A percentile compares a stretch with the other conserved stretches of the same genome.
Evolutionary conservation across 768 basidiomycete genomes (phyloP).

Genomic region (Termitomyces sp.): DNA sequence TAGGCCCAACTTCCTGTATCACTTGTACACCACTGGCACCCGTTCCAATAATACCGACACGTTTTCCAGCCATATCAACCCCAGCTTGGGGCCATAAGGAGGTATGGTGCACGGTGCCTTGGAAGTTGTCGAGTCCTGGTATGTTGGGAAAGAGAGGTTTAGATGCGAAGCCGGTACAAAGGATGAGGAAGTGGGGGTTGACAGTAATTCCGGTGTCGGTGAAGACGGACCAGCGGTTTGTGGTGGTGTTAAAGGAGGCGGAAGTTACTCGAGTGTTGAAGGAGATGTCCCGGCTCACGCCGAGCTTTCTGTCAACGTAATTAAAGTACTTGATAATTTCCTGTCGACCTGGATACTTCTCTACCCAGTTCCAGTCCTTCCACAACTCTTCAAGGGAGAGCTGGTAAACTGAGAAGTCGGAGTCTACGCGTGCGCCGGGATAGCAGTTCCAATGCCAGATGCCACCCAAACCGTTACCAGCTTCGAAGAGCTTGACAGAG

Average conservation of each 20-base stretch:
- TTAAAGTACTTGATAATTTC: constrained; percentile 19
- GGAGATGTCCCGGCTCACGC: constrained; percentile 19
- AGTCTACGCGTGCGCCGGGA: not conserved
- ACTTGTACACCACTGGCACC: constrained; percentile 26
- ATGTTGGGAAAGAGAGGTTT: constrained; percentile 11
- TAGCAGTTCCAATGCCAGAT: constrained; percentile 2
- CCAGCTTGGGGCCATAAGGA: constrained; percentile 21
- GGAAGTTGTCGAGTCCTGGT: constrained; percentile 21
- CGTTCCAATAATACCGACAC: constrained; percentile 17
- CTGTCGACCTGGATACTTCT: constrained; percentile 16
- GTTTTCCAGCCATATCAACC: constrained; percentile 21
- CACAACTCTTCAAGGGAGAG: not conserved
- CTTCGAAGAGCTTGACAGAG: constrained; percentile 5
- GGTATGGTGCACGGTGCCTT: constrained; percentile 21
- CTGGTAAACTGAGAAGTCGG: not conserved
- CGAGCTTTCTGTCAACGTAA: constrained; percentile 23
- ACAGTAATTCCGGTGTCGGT: constrained; percentile 18
- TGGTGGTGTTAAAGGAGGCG: constrained; percentile 17
- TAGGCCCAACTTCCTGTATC: constrained; percentile 21
- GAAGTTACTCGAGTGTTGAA: constrained; percentile 22
- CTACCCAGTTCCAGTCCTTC: not conserved
- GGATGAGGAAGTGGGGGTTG: constrained; percentile 21
- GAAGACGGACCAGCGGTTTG: constrained; percentile 21
- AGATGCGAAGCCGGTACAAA: constrained; percentile 21
- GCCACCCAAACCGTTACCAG: not conserved